Evolutionary conservation across 306 rosid species (phyloP).

Genomic region (Sechiopsis laciniata): DNA sequence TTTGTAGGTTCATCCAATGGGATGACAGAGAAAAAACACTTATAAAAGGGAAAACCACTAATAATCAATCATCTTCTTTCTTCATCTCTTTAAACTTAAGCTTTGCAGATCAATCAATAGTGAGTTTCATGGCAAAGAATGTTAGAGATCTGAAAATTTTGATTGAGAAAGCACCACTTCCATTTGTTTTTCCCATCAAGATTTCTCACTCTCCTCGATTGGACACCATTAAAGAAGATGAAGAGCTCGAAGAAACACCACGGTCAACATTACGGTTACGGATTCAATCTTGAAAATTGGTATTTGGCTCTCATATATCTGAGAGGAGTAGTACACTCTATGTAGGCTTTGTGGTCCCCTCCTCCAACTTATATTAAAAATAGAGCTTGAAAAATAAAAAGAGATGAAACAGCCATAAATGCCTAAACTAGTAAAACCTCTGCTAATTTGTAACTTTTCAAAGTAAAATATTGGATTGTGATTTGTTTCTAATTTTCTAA

Average conservation of each 20-base stretch:
- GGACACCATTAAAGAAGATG: constrained; percentile 52
- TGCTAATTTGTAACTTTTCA: too few relatives aligned
- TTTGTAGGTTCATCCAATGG: too few relatives aligned
- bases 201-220: constrained; percentile 49
- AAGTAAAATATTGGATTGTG: neutral
- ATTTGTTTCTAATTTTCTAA: neutral
- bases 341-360: too few relatives aligned
- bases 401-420: neutral
- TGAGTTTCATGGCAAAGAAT: neutral
- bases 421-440: too few relatives aligned
- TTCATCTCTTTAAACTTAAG: neutral
- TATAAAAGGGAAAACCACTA: neutral
- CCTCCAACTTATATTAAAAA: too few relatives aligned
- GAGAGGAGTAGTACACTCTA: too few relatives aligned
- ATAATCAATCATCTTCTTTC: neutral
- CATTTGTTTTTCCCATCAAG: constrained; percentile 37
- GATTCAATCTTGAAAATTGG: too few relatives aligned
- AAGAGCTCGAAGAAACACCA: neutral
- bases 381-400: too few relatives aligned
- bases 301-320: too few relatives aligned
- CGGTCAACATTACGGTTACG: neutral
- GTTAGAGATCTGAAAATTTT: neutral
- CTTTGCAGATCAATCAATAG: neutral
- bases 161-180: constrained; percentile 24
- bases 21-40: neutral